Percentiles rank a stretch among this genome's conserved stretches.
Conservation (phyloP, 78 protist genomes). For the Monosiga brevicollis region DNA sequence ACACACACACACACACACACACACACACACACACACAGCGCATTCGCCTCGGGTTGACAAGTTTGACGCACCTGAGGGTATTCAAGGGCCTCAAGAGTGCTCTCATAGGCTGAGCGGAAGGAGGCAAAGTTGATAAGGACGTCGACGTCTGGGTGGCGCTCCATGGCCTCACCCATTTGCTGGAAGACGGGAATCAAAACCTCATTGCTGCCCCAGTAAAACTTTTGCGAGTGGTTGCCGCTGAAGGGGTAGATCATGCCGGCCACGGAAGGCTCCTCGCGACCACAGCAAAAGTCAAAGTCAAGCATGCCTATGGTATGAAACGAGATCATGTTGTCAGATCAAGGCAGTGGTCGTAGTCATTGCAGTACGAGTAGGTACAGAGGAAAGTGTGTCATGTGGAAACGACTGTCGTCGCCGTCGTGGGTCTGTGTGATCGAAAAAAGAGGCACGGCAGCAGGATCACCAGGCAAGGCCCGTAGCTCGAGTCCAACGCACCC, state of each 20-base stretch:
- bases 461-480: not conserved
- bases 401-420: no score
- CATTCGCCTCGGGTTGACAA: not conserved
- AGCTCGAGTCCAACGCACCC: constrained; percentile 6
- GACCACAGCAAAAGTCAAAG: constrained; percentile 76
- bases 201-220: constrained; percentile 80
- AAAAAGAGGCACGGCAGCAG: no score
- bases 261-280: constrained; percentile 79
- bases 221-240: constrained; percentile 62
- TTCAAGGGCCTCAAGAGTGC: constrained; percentile 61
- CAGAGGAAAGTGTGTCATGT: no score
- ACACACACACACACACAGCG: no score
- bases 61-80: no score
- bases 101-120: constrained; percentile 64
- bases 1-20: not conserved
- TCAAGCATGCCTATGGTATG: constrained; percentile 77
- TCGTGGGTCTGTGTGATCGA: no score
- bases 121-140: constrained; percentile 87
- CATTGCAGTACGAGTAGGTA: no score
- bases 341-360: no score
- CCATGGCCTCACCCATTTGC: constrained; percentile 46
- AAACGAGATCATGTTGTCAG: not conserved
- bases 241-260: constrained; percentile 65
- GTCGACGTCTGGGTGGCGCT: constrained; percentile 52
- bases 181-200: constrained; percentile 66